Base-by-base conservation (phyloP, 345 rosid species). In the Anastatica hierochuntica region DNA sequence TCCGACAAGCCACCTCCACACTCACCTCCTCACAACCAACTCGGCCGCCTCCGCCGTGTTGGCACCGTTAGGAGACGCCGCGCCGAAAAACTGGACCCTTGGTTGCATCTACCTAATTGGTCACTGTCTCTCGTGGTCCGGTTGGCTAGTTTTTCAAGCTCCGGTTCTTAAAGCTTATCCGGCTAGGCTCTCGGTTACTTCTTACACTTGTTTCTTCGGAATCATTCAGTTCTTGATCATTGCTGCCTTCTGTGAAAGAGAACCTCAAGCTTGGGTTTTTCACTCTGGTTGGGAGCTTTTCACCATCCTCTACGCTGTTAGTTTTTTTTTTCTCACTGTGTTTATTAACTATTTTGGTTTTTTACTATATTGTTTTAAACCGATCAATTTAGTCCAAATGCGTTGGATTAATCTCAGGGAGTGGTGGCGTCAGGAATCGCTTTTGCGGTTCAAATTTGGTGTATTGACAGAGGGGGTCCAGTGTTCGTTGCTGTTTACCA, bases 401-500 rank as follows among this genome's bases (percentile, higher is more conserved):
- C 19, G 1, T 16, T 41, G 10, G 0, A 15, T 11, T 21, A 4
- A 14, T 33, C 71, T 68, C 78, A 92, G 98, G 98, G 98, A 55
- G 82, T 92, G 51, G 98, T 92, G 23, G 98, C 98, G 10, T 92
- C 98, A 3, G 95, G 98, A 43, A 85, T 92, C 41, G 98, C 95
- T 2, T 88, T 92, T 72, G 96, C 95, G 36, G 94, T 92, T 47
- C 98, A 92, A 81, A 92, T 82, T 70, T 92, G 98, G 98, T 92
- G 98, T 75, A 92, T 92, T 47, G 86, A 92, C 74, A 79, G 92
- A 78, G 98, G 98, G 13, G 98, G 98, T 72, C 98, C 98, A 42
- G 98, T 92, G 44, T 92, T 92, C 64, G 98, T 92, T 35, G 98
- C 98, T 8, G 96, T 92, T 37, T 92, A 84, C 63, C 98, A 92